Evolutionary conservation across 257 asterid species (phyloP), one percentile per base, ranked within the genome.

Genomic region (Fraxinus excelsior): DNA sequence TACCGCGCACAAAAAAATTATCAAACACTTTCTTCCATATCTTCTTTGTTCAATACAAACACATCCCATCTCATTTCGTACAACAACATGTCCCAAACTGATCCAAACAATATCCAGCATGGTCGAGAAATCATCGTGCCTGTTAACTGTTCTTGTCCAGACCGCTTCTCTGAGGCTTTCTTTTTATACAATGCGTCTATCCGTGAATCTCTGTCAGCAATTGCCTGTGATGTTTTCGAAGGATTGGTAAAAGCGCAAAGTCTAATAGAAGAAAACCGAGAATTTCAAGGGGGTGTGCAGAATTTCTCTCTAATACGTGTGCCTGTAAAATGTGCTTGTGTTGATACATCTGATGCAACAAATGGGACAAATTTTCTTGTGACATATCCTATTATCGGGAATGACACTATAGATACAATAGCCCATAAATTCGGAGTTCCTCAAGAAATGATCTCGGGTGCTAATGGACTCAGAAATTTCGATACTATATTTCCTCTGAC

Each of bases 311-410:
- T 1, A 11, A 62, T 62, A 0, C 19, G 4, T 3, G 68, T 62
- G 32, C 68, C 68, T 0, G 32, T 62, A 62, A 62, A 62, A 62
- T 62, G 68, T 26, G 34, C 68, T 62, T 62, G 68, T 62, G 8
- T 16, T 4, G 34, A 62, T 26, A 10, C 68, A 23, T 62, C 68
- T 62, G 68, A 25, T 10, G 19, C 32, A 25, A 26, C n/a, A 62
- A 62, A 62, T 25, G 68, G 35, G 29, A n/a, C 21, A 62, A 62
- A 62, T 25, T 62, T 62, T 62, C 68, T 62, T 62, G 68, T 62
- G 5, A 62, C 68, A 25, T 62, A 62, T 62, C 68, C 68, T 23
- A 13, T 62, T 62, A 23, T 62, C 31, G 1, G 34, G 2, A 23
- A 32, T 23, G 68, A 62, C 18, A 26, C 6, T 3, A 25, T 12